Percentiles rank a stretch among this genome's conserved stretches.
Evolutionary conservation across 768 basidiomycete species (phyloP).

Genomic region (Lepiota venenata): DNA sequence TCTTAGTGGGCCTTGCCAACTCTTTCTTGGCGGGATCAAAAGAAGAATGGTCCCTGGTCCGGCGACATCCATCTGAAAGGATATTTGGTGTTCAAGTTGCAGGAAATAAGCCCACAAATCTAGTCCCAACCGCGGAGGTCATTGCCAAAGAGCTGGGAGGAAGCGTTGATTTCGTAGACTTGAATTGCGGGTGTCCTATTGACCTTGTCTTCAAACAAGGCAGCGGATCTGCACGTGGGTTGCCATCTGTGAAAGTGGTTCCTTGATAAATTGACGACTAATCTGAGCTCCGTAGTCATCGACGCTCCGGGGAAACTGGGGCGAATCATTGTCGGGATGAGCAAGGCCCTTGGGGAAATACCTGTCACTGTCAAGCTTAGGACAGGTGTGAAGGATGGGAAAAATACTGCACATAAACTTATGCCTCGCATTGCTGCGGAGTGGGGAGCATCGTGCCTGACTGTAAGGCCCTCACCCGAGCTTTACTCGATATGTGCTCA

Average conservation of each 20-base stretch:
- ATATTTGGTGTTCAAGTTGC: conserved; percentile 93
- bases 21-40: conserved; percentile 87
- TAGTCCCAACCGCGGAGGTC: conserved; percentile 81
- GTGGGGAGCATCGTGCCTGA: conserved; percentile 43
- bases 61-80: conserved; percentile 82
- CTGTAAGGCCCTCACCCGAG: conserved; percentile 25
- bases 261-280: conserved; percentile 1
- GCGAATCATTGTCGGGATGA: conserved; percentile 90
- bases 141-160: conserved; percentile 65
- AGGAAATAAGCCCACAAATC: conserved; percentile 76
- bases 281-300: conserved; percentile 51
- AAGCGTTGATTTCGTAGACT: conserved; percentile 85
- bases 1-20: conserved; percentile 86
- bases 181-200: conserved; percentile 97
- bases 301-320: conserved; percentile 81
- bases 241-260: not conserved
- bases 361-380: conserved; percentile 91
- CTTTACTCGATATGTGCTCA: not conserved
- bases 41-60: conserved; percentile 92
- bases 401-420: conserved; percentile 85
- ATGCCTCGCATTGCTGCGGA: conserved; percentile 73
- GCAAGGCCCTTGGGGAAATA: conserved; percentile 81
- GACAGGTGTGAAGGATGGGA: conserved; percentile 87
- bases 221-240: conserved; percentile 85
- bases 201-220: conserved; percentile 92